phyloP scores from a whole-genome alignment of 176 grass and related monocot genomes.

The Pontederia paniculata region DNA sequence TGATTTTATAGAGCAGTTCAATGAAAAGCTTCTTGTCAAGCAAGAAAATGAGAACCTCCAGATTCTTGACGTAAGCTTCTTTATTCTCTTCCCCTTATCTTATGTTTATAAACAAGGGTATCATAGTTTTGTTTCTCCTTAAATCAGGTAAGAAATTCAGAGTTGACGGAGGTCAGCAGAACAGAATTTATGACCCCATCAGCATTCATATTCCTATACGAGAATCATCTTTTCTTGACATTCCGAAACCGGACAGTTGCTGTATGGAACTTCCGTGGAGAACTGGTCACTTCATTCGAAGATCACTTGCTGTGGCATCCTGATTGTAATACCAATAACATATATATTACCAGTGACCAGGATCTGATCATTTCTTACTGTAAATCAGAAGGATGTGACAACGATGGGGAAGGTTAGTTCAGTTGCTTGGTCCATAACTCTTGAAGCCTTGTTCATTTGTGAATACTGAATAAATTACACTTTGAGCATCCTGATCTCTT shows the following conservation, averaged over 20 bases:
- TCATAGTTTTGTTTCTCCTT: background rate
- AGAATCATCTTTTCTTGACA: conserved; percentile 99
- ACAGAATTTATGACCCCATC: conserved; percentile 88
- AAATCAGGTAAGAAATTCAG: conserved; percentile 73
- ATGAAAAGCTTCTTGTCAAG: conserved; percentile 67
- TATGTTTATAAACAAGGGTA: background rate
- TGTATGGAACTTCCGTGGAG: conserved; percentile 95
- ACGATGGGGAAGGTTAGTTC: background rate
- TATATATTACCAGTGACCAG: conserved; percentile 89
- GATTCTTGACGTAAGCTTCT: conserved; percentile 79
- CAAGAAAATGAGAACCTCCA: conserved; percentile 96
- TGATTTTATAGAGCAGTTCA: conserved; percentile 97
- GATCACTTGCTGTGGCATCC: conserved; percentile 97
- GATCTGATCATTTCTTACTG: conserved; percentile 98
- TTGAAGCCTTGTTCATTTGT: background rate
- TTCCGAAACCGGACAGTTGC: conserved; percentile 90
- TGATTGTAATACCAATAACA: conserved; percentile 62
- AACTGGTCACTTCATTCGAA: conserved; percentile 94
- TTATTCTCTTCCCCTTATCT: background rate
- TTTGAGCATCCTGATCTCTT: background rate
- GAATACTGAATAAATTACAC: background rate
- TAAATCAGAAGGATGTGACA: conserved; percentile 45
- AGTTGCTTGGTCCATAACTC: background rate
- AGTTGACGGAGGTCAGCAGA: conserved; percentile 71
- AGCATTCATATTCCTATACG: conserved; percentile 95